Conservation (phyloP, 352 stramenopile genomes). For the Phytopythium montanum region DNA sequence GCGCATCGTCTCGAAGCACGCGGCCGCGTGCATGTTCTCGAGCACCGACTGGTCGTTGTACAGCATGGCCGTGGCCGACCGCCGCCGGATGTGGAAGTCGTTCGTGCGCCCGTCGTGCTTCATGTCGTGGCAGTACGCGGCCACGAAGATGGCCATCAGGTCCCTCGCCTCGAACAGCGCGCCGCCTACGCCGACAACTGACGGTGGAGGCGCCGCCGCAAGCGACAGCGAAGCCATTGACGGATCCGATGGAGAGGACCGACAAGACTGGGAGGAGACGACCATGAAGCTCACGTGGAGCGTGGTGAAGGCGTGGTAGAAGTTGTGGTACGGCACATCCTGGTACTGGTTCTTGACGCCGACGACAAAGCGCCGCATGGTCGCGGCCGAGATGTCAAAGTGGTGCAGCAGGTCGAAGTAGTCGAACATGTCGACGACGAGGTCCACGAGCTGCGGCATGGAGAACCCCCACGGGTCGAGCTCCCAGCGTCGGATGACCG, state of each 20-base stretch:
- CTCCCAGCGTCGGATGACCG: constrained; percentile 39
- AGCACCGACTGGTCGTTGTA: constrained; percentile 90
- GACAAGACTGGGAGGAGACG: constrained; percentile 41
- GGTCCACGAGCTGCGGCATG: constrained; percentile 57
- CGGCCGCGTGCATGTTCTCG: constrained; percentile 85
- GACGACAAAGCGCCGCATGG: constrained; percentile 61
- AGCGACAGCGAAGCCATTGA: constrained; percentile 18
- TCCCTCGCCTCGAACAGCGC: constrained; percentile 49
- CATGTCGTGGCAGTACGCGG: constrained; percentile 84
- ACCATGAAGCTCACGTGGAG: constrained; percentile 80
- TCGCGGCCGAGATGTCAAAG: constrained; percentile 53
- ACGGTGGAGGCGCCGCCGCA: constrained; percentile 14
- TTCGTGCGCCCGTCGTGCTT: constrained; percentile 88
- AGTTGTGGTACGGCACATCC: constrained; percentile 86
- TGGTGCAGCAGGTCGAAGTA: constrained; percentile 57
- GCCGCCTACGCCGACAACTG: constrained; percentile 3
- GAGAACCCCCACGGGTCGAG: constrained; percentile 62
- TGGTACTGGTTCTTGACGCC: constrained; percentile 72
- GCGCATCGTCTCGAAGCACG: constrained; percentile 79
- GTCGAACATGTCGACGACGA: constrained; percentile 72
- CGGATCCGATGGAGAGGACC: not conserved
- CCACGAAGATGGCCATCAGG: constrained; percentile 74
- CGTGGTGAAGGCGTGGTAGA: constrained; percentile 79
- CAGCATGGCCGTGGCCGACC: constrained; percentile 69
- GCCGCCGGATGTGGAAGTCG: constrained; percentile 82